Conservation (phyloP, 2,329 filamentous ascomycete genomes). For the Fusarium tjaetaba region DNA sequence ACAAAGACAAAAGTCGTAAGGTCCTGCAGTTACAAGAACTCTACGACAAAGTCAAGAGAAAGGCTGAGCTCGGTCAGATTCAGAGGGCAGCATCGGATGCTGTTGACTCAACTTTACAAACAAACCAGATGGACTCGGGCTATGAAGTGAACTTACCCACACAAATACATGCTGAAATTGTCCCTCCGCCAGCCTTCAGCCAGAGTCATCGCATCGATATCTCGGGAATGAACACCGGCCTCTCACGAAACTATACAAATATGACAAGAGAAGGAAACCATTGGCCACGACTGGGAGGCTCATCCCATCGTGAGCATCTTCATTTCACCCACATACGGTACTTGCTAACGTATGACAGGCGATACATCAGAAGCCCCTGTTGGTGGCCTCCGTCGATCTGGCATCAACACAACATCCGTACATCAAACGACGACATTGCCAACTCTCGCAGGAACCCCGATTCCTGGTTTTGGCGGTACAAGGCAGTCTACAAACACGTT, state of each 20-base stretch:
- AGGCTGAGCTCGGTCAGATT: constrained; percentile 64
- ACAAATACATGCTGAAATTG: background rate
- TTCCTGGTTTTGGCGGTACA: constrained; percentile 1
- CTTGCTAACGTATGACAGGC: constrained; percentile 24
- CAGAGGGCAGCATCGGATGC: constrained; percentile 63
- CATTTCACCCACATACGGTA: too few species aligned
- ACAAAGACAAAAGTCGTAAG: constrained; percentile 76
- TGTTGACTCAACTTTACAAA: constrained; percentile 45
- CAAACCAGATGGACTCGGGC: constrained; percentile 15
- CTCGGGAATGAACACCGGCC: constrained; percentile 26
- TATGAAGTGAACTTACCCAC: constrained; percentile 5
- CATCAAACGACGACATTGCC: constrained; percentile 9
- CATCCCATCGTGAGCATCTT: constrained; percentile 24
- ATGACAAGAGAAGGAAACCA: constrained; percentile 18
- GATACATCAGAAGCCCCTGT: constrained; percentile 8
- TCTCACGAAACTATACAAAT: constrained; percentile 19
- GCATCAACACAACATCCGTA: constrained; percentile 9
- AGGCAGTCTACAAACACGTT: constrained; percentile 16
- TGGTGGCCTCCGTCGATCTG: constrained; percentile 16
- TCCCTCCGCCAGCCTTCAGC: constrained; percentile 8
- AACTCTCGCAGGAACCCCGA: constrained; percentile 10
- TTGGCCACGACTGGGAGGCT: constrained; percentile 30
- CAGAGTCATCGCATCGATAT: constrained; percentile 31
- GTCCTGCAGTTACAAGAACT: constrained; percentile 74
- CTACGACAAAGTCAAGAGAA: constrained; percentile 69